Percentiles rank a stretch among this genome's conserved stretches.
Conservation (phyloP, 2,329 filamentous ascomycete genomes). For the Trichoderma arundinaceum region DNA sequence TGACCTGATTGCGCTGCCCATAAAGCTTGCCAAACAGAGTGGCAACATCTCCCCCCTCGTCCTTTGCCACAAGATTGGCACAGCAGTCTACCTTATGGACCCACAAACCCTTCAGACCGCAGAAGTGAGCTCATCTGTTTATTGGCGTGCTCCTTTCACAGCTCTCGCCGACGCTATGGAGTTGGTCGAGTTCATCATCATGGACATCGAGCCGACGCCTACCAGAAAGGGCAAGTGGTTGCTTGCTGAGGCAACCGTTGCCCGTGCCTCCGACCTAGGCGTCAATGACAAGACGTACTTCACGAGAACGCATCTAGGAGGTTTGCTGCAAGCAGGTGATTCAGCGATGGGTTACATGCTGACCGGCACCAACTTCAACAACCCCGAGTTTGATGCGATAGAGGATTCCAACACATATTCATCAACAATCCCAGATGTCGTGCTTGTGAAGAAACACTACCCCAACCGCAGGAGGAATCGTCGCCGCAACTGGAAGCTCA, state of each 20-base stretch:
- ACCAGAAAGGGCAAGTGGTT: conserved; percentile 79
- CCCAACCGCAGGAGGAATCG: conserved; percentile 80
- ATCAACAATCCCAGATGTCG: conserved; percentile 83
- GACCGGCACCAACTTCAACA: conserved; percentile 91
- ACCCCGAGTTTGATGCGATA: conserved; percentile 79
- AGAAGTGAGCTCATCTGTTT: conserved; percentile 80
- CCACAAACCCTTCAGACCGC: conserved; percentile 89
- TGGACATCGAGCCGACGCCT: conserved; percentile 87
- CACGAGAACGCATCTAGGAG: conserved; percentile 86
- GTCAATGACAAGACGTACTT: conserved; percentile 87
- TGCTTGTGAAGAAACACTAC: conserved; percentile 98
- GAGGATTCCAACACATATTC: conserved; percentile 78
- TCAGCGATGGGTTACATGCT: conserved; percentile 94
- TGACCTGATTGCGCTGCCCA: conserved; percentile 89
- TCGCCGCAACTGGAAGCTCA: conserved; percentile 89
- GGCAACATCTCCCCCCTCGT: conserved; percentile 89
- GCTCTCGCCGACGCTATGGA: conserved; percentile 83
- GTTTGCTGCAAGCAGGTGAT: conserved; percentile 84
- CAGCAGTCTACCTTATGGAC: conserved; percentile 86
- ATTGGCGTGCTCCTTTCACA: conserved; percentile 89
- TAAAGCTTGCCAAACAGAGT: conserved; percentile 82
- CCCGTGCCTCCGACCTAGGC: conserved; percentile 84
- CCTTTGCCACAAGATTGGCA: conserved; percentile 87
- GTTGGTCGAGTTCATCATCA: conserved; percentile 88
- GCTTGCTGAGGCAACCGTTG: conserved; percentile 86